Evolutionary conservation across 768 basidiomycete genomes (phyloP).

Genomic region (Daedalea quercina): DNA sequence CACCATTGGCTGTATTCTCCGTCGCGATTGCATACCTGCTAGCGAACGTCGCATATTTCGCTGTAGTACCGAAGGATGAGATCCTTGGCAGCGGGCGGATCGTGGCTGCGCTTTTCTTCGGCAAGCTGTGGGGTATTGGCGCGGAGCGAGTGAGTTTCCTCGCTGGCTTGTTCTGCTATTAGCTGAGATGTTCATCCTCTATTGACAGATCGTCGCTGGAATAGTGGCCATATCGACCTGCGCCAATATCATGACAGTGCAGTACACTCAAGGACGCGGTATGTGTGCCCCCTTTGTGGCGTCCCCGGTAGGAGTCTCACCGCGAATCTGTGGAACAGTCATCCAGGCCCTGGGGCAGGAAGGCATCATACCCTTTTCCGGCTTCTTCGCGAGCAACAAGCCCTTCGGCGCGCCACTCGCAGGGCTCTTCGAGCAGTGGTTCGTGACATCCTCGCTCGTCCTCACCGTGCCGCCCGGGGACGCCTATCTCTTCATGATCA

Average conservation of each 20-base stretch:
- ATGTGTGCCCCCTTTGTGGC: conserved; percentile 15
- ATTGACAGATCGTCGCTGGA: conserved; percentile 44
- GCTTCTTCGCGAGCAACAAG: conserved; percentile 63
- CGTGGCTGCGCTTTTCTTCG: conserved; percentile 71
- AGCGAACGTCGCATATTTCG: conserved; percentile 69
- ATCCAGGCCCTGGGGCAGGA: conserved; percentile 72
- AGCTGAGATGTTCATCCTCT: no score
- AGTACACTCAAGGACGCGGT: conserved; percentile 67
- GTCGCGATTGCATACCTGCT: conserved; percentile 57
- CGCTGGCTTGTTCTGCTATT: no score
- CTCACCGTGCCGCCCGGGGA: conserved; percentile 62
- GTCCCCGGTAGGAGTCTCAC: not conserved
- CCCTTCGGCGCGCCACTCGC: conserved; percentile 64
- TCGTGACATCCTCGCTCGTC: conserved; percentile 49
- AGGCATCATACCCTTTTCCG: conserved; percentile 58
- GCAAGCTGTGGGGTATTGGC: conserved; percentile 59
- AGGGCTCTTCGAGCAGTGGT: conserved; percentile 57
- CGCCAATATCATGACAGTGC: conserved; percentile 55
- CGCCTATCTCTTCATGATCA: conserved; percentile 66
- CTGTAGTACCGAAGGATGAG: conserved; percentile 63
- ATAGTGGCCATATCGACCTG: conserved; percentile 60
- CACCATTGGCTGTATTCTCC: conserved; percentile 54
- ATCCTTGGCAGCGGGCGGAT: conserved; percentile 59
- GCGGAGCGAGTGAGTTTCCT: conserved; percentile 44
- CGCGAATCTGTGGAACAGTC: conserved; percentile 31